phyloP scores from a whole-genome alignment of 805 yeast species.

The Metschnikowia lochheadii region DNA sequence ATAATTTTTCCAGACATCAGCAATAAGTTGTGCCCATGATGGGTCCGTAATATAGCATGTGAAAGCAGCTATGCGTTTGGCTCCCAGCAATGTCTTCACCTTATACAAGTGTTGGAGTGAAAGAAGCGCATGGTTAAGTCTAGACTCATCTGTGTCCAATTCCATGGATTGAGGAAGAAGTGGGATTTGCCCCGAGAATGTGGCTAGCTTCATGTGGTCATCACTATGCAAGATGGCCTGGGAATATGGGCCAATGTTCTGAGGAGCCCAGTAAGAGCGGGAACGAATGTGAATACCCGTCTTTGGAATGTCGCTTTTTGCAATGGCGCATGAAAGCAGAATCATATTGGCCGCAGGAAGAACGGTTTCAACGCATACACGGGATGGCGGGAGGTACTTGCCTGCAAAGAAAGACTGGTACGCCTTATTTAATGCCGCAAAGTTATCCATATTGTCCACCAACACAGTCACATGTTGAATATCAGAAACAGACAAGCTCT shows the following conservation, averaged over 20 bases:
- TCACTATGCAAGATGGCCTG: conserved; percentile 59
- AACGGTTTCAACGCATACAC: conserved; percentile 73
- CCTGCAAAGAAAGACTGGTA: conserved; percentile 54
- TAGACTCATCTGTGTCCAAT: conserved; percentile 20
- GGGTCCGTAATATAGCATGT: conserved; percentile 52
- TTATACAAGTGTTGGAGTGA: conserved; percentile 72
- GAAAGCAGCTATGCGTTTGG: conserved; percentile 41
- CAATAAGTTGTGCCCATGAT: conserved; percentile 25
- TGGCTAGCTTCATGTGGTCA: conserved; percentile 43
- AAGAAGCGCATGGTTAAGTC: conserved; percentile 39
- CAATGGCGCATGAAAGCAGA: conserved; percentile 59
- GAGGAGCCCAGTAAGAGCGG: conserved; percentile 96
- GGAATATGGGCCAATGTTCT: conserved; percentile 96
- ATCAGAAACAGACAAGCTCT: conserved; percentile 37
- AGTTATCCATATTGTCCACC: conserved; percentile 60
- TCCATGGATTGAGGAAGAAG: conserved; percentile 70
- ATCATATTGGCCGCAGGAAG: conserved; percentile 37
- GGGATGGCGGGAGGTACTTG: conserved; percentile 75
- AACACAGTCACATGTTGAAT: conserved; percentile 60
- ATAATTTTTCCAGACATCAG: conserved; percentile 46
- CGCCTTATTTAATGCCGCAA: conserved; percentile 54
- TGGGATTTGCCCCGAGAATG: conserved; percentile 89
- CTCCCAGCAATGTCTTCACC: conserved; percentile 54
- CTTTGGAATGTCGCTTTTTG: conserved; percentile 32
- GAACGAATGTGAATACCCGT: conserved; percentile 88